Percentiles rank a stretch among this genome's conserved stretches.
These are phyloP conservation scores for Colletotrichum sp. DNA, from an alignment of 2,329 filamentous ascomycete genomes.

Conservation along the genomic window DNA sequence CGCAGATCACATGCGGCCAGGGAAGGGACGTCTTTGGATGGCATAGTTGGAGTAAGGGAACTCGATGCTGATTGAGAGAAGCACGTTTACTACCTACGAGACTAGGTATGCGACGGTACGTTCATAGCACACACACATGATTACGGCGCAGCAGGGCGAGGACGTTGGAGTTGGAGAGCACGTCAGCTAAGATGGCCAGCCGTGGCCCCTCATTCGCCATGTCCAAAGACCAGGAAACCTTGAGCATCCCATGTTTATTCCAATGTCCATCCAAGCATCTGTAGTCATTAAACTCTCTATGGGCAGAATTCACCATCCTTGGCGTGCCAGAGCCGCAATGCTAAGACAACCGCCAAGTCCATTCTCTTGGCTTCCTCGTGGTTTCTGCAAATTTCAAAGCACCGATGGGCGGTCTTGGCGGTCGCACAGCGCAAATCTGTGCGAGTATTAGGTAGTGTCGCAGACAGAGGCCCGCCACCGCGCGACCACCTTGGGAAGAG, in stretches of 20 bases:
- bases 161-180: background rate
- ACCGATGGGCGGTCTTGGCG: conserved; percentile 1
- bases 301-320: background rate
- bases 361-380: background rate
- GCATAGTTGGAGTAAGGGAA: background rate
- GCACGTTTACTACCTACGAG: background rate
- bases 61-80: background rate
- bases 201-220: background rate
- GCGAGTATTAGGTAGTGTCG: background rate
- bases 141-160: background rate
- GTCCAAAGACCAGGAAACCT: background rate
- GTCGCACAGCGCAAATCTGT: background rate
- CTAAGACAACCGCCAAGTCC: conserved; percentile 1
- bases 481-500: background rate
- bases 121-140: background rate
- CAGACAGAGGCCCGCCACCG: background rate
- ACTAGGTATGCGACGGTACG: background rate
- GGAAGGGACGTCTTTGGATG: background rate
- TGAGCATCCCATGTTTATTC: background rate
- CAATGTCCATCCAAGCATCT: background rate
- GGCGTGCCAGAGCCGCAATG: conserved; percentile 11
- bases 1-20: background rate
- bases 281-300: background rate
- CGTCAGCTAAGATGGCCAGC: background rate
- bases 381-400: background rate